A percentile compares a stretch with the other conserved stretches of the same genome.
Conservation (phyloP, 1,284 basidiomycete genomes). For the Leccinum pallidistipes region DNA sequence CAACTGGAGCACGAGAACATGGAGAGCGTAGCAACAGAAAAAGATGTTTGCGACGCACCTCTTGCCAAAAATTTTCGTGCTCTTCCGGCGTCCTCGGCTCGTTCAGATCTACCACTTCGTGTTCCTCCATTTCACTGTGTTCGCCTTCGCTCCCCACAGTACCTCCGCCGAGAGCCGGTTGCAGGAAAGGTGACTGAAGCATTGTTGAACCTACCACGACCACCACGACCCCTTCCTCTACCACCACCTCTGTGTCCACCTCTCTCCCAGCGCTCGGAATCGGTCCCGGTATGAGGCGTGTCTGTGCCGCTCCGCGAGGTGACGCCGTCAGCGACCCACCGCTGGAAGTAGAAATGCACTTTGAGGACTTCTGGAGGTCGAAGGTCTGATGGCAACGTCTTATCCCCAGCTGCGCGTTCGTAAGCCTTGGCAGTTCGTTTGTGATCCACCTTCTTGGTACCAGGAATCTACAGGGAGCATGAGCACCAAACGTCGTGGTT, state of each 20-base stretch:
- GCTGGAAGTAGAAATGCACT: constrained; percentile 43
- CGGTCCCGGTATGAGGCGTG: constrained; percentile 37
- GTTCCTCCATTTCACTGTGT: constrained; percentile 25
- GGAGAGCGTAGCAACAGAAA: constrained; percentile 20
- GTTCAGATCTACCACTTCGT: constrained; percentile 28
- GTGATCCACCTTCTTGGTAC: constrained; percentile 81
- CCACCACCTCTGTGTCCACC: constrained; percentile 45
- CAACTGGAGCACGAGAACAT: constrained; percentile 43
- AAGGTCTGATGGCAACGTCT: constrained; percentile 89
- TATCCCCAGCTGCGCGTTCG: constrained; percentile 92
- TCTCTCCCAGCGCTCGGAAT: constrained; percentile 59
- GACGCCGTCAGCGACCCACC: constrained; percentile 49
- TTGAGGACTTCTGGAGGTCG: constrained; percentile 85
- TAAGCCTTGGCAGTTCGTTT: constrained; percentile 91
- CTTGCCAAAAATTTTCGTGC: constrained; percentile 63
- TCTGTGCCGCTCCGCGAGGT: constrained; percentile 35
- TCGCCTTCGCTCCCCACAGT: constrained; percentile 34
- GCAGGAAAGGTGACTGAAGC: constrained; percentile 34
- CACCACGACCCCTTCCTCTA: constrained; percentile 38
- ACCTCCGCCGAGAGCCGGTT: constrained; percentile 28
- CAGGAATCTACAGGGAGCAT: constrained; percentile 55
- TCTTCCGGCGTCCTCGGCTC: constrained; percentile 57
- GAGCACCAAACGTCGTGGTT: constrained; percentile 35
- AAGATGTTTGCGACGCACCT: constrained; percentile 46
- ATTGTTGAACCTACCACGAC: constrained; percentile 41